A percentile compares a stretch with the other conserved stretches of the same genome.
Evolutionary conservation across 192 early-diverging fungal species (phyloP).

Genomic region (Diversispora eburnea): DNA sequence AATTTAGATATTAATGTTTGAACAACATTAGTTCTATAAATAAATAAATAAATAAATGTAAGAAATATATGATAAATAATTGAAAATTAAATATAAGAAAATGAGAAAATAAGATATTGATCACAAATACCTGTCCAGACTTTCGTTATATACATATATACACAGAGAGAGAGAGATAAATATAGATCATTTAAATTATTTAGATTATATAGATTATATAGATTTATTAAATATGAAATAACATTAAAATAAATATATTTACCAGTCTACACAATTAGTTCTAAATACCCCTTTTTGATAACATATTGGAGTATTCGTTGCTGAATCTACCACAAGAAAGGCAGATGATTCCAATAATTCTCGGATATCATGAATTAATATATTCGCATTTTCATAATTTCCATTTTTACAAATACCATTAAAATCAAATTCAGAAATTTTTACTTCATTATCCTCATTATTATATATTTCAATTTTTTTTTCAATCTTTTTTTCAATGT

Average conservation of each 20-base stretch:
- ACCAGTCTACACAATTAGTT: constrained; percentile 90
- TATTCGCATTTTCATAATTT: constrained; percentile 68
- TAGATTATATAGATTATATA: too few relatives aligned
- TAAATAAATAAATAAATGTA: background rate
- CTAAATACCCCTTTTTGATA: constrained; percentile 82
- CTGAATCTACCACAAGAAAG: constrained; percentile 67
- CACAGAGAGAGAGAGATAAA: too few relatives aligned
- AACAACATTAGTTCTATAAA: constrained; percentile 82
- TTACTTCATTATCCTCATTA: constrained; percentile 27
- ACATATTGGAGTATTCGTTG: constrained; percentile 52
- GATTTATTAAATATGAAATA: background rate
- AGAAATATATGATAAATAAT: background rate
- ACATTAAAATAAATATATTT: constrained; percentile 3
- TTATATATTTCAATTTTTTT: too few relatives aligned
- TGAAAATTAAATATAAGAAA: background rate
- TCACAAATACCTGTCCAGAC: too few relatives aligned
- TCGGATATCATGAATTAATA: constrained; percentile 54
- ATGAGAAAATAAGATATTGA: background rate
- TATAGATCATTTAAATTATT: too few relatives aligned
- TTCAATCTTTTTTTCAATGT: too few relatives aligned
- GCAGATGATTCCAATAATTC: constrained; percentile 55
- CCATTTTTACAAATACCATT: constrained; percentile 74
- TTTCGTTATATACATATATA: too few relatives aligned
- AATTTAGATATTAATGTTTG: constrained; percentile 71
- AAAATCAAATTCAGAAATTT: constrained; percentile 80